These are phyloP conservation scores for Termitomyces sp. DNA, from an alignment of 768 basidiomycete species.

Conservation along the genomic window DNA sequence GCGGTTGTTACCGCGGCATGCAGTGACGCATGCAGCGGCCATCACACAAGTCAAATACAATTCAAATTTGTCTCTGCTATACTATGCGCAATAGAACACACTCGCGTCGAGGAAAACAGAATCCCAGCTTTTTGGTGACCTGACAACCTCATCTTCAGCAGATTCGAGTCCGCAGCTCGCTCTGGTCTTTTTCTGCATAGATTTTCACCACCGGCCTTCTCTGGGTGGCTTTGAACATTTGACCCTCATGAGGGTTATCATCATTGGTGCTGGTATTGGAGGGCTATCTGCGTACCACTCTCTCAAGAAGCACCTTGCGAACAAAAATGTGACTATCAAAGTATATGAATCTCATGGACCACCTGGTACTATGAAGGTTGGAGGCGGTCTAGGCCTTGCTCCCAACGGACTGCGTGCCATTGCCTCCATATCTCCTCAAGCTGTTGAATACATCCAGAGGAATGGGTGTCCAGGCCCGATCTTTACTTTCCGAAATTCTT, in stretches of 20 bases:
- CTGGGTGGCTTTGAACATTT: background rate
- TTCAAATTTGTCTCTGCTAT: background rate
- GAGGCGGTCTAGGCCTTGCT: constrained; percentile 32
- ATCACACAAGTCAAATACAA: background rate
- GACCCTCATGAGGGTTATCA: constrained; percentile 24
- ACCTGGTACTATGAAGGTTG: constrained; percentile 21
- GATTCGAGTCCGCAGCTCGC: background rate
- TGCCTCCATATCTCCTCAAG: constrained; percentile 20
- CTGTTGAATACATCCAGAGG: constrained; percentile 23
- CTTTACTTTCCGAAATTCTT: constrained; percentile 20
- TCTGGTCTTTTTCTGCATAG: constrained; percentile 11
- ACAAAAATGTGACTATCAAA: constrained; percentile 13
- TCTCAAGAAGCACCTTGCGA: constrained; percentile 24
- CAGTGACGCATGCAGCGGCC: background rate
- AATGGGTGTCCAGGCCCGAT: constrained; percentile 9
- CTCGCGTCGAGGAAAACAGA: background rate
- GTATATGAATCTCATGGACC: constrained; percentile 27
- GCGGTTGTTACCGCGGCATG: background rate
- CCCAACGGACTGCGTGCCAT: constrained; percentile 34
- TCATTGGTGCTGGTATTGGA: constrained; percentile 29
- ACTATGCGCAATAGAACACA: too few species aligned
- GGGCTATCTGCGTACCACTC: constrained; percentile 27
- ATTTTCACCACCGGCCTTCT: background rate
- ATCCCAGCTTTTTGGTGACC: background rate
- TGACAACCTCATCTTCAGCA: background rate